Conservation (phyloP, 2,329 filamentous ascomycete genomes). For the Cordyceps cicadae region DNA sequence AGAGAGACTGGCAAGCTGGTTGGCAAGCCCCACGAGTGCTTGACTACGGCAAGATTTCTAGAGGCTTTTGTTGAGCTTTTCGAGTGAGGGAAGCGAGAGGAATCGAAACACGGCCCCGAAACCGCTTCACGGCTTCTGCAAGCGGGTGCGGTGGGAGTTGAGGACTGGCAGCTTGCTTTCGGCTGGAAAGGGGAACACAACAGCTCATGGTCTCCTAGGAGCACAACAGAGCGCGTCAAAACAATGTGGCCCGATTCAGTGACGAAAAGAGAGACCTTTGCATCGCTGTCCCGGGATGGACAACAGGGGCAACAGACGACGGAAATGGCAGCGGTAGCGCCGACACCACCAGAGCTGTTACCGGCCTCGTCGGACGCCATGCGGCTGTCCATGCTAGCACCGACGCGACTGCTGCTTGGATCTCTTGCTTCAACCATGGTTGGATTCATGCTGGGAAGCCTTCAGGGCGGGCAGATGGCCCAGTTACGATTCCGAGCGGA, state of each 20-base stretch:
- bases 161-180: background rate
- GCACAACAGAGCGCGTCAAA: background rate
- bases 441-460: slow-evolving; percentile 63
- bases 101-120: background rate
- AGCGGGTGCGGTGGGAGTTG: background rate
- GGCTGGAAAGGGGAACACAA: background rate
- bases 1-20: background rate
- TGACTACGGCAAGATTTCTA: background rate
- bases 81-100: background rate
- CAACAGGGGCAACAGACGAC: background rate
- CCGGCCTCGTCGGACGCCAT: slow-evolving; percentile 20
- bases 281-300: background rate
- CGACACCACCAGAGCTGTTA: background rate
- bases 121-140: background rate
- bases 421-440: slow-evolving; percentile 54
- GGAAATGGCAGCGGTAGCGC: background rate
- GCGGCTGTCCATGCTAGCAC: slow-evolving; percentile 54
- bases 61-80: slow-evolving; percentile 21
- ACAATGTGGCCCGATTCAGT: background rate
- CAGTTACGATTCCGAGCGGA: slow-evolving; percentile 86
- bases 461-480: slow-evolving; percentile 64
- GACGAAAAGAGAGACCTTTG: background rate
- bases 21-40: background rate
- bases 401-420: slow-evolving; percentile 58
- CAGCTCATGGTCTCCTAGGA: background rate